A percentile compares a stretch with the other conserved stretches of the same genome.
These are phyloP conservation scores for Phytophthora agathidicida DNA, from an alignment of 352 stramenopile genomes.

Conservation along the genomic window DNA sequence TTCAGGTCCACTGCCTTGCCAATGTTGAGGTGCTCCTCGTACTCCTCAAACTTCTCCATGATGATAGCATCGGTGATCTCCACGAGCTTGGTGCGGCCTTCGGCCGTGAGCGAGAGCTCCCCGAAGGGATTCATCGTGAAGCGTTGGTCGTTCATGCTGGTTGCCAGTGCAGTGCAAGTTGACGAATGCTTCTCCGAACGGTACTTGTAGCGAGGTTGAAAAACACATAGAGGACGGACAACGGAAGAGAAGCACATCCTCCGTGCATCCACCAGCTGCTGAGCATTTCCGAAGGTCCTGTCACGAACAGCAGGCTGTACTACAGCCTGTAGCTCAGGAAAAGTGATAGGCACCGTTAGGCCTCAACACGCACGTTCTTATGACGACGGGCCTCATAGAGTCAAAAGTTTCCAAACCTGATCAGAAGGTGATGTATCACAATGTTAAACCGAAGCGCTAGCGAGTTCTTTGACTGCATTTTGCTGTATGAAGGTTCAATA, in stretches of 20 bases:
- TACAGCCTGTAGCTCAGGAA: too few relatives aligned
- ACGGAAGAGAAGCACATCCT: slow-evolving; percentile 9
- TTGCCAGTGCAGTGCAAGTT: not conserved
- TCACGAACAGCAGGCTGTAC: too few relatives aligned
- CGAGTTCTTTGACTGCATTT: too few relatives aligned
- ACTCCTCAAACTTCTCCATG: slow-evolving; percentile 26
- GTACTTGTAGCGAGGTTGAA: too few relatives aligned
- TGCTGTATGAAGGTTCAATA: too few relatives aligned
- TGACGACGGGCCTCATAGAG: slow-evolving; percentile 14
- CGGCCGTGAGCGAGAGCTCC: not conserved
- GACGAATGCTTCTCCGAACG: slow-evolving; percentile 17
- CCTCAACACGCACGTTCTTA: slow-evolving; percentile 23
- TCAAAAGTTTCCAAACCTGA: slow-evolving; percentile 8
- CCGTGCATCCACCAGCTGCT: slow-evolving; percentile 13
- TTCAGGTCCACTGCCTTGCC: slow-evolving; percentile 18
- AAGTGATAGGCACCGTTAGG: too few relatives aligned
- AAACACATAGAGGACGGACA: too few relatives aligned
- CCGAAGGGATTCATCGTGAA: slow-evolving; percentile 25
- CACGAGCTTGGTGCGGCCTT: slow-evolving; percentile 12
- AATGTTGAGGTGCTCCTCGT: slow-evolving; percentile 20
- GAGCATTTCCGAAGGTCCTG: slow-evolving; percentile 5
- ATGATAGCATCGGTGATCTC: slow-evolving; percentile 19
- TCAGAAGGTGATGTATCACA: too few relatives aligned
- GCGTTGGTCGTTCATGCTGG: slow-evolving; percentile 22
- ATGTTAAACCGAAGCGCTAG: not conserved